phyloP scores from a whole-genome alignment of 106 monocot species.

The Posidonia australis region DNA sequence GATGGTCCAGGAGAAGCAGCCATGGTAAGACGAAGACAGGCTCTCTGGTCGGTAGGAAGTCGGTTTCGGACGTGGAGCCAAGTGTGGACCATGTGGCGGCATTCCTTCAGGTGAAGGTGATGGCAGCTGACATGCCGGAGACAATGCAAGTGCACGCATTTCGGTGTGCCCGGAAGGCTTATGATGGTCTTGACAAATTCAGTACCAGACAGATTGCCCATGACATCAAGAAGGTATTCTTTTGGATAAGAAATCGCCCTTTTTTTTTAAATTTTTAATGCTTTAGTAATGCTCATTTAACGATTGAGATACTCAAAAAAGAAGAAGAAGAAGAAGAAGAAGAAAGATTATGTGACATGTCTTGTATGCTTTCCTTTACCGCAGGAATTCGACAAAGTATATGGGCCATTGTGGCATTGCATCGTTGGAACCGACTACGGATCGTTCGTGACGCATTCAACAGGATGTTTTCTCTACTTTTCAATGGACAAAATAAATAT shows the following conservation, averaged over 20 bases:
- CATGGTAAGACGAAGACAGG: not conserved
- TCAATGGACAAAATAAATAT: constrained; percentile 7
- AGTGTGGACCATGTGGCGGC: constrained; percentile 5
- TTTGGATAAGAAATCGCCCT: no score
- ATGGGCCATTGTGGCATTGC: constrained; percentile 19
- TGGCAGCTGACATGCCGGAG: constrained; percentile 11
- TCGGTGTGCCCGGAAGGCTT: constrained; percentile 5
- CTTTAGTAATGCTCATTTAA: no score
- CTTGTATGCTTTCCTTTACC: not conserved
- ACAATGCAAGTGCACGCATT: constrained; percentile 15
- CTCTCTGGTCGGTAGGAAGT: not conserved
- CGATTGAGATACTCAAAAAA: no score
- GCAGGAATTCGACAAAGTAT: constrained; percentile 16
- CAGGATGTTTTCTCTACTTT: constrained; percentile 20
- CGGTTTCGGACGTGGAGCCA: constrained; percentile 7
- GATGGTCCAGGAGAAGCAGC: no score
- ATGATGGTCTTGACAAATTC: not conserved
- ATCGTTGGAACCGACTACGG: constrained; percentile 18
- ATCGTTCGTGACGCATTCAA: constrained; percentile 13
- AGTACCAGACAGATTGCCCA: constrained; percentile 11
- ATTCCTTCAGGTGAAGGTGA: constrained; percentile 4
- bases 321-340: no score
- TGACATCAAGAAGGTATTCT: constrained; percentile 13
- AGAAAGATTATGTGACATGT: no score
- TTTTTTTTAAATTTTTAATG: no score